Percentiles rank a stretch among this genome's conserved stretches.
Evolutionary conservation across 805 yeast genomes (phyloP).

Genomic region (Cyberlindnera veronae): DNA sequence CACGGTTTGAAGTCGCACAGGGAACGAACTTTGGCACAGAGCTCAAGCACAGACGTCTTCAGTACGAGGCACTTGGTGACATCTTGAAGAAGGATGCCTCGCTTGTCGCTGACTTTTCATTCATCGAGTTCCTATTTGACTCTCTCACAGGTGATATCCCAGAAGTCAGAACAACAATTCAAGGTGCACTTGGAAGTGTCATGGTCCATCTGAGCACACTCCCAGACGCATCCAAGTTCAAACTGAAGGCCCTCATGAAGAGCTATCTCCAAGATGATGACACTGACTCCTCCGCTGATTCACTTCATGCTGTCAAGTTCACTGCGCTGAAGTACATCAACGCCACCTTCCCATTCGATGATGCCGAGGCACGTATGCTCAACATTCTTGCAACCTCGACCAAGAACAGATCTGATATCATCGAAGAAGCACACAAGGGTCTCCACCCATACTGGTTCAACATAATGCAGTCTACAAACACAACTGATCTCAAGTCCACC

Average conservation of each 20-base stretch:
- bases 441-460: constrained; percentile 81
- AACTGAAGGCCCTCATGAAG: constrained; percentile 39
- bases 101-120: constrained; percentile 43
- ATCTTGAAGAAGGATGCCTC: constrained; percentile 47
- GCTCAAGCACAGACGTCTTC: constrained; percentile 51
- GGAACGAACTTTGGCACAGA: constrained; percentile 34
- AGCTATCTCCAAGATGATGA: constrained; percentile 35
- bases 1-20: constrained; percentile 38
- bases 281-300: constrained; percentile 26
- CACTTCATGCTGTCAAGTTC: constrained; percentile 52
- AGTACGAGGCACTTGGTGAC: constrained; percentile 77
- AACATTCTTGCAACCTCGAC: constrained; percentile 62
- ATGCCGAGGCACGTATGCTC: constrained; percentile 62
- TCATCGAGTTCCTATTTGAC: constrained; percentile 64
- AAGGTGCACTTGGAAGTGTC: constrained; percentile 63
- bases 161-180: constrained; percentile 65
- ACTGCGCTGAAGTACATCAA: constrained; percentile 64
- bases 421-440: constrained; percentile 79
- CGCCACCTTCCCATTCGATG: constrained; percentile 60
- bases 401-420: constrained; percentile 62
- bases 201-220: constrained; percentile 45
- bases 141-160: constrained; percentile 61
- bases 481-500: constrained; percentile 41
- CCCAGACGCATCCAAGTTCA: constrained; percentile 34
- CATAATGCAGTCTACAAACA: constrained; percentile 44